Conservation (phyloP, 208 protist species). For the Trichomonas gallinae region DNA sequence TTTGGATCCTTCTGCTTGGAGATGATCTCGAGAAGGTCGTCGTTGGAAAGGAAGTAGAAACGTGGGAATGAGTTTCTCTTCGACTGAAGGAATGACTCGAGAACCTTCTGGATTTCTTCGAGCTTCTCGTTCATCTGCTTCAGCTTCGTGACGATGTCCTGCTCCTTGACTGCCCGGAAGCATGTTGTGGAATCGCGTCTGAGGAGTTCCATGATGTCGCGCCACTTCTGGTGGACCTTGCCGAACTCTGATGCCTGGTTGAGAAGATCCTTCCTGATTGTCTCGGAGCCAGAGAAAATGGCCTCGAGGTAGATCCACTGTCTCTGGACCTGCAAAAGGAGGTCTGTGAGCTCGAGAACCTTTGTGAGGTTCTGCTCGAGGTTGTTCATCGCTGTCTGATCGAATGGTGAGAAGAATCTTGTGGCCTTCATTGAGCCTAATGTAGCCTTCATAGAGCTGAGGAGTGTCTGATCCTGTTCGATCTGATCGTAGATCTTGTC, state of each 20-base stretch:
- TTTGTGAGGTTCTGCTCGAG: constrained; percentile 80
- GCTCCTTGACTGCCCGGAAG: background rate
- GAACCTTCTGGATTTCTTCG: constrained; percentile 83
- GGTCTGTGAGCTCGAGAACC: constrained; percentile 68
- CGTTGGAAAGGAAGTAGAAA: constrained; percentile 91
- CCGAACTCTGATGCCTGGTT: constrained; percentile 79
- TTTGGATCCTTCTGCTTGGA: constrained; percentile 78
- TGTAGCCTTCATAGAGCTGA: constrained; percentile 60
- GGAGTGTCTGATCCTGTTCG: constrained; percentile 69
- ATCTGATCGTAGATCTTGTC: constrained; percentile 76
- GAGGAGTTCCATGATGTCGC: constrained; percentile 48
- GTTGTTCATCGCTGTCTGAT: constrained; percentile 61
- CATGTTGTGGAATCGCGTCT: constrained; percentile 1
- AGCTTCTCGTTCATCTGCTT: constrained; percentile 73
- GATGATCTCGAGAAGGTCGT: constrained; percentile 88
- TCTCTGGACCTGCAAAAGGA: constrained; percentile 73
- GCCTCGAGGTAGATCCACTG: constrained; percentile 88
- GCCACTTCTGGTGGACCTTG: constrained; percentile 75
- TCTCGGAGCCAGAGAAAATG: constrained; percentile 86
- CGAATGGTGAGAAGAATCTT: constrained; percentile 76
- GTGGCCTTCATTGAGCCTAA: constrained; percentile 62
- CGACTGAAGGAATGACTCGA: constrained; percentile 84
- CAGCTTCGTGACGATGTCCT: constrained; percentile 46
- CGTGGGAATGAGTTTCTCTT: constrained; percentile 79
- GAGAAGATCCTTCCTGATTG: constrained; percentile 88